A percentile compares a stretch with the other conserved stretches of the same genome.
Evolutionary conservation across 2,329 filamentous ascomycete genomes (phyloP).

Genomic region (Scedosporium boydii): DNA sequence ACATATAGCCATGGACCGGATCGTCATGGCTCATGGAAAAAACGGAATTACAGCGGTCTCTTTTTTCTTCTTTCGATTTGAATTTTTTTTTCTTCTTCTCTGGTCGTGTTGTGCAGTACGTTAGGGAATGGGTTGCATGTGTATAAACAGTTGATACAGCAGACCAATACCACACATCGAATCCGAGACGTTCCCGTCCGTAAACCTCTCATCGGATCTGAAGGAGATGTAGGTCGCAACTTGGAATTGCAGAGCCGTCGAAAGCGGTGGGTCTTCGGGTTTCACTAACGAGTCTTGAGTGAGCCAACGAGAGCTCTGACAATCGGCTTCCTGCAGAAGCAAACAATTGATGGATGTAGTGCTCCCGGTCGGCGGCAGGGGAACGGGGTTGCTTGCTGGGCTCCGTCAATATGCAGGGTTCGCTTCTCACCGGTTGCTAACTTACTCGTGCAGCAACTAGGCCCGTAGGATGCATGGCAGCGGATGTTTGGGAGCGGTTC

Average conservation of each 20-base stretch:
- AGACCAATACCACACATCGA: background rate
- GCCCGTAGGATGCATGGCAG: background rate
- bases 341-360: background rate
- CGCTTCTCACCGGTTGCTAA: background rate
- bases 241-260: background rate
- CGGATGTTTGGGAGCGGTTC: background rate
- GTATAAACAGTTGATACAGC: background rate
- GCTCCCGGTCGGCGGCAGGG: background rate
- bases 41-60: background rate
- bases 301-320: background rate
- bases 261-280: background rate
- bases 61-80: background rate
- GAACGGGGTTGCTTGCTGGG: background rate
- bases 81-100: background rate
- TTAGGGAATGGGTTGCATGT: background rate
- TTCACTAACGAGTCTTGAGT: background rate
- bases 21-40: constrained; percentile 1
- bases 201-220: background rate
- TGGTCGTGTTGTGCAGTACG: background rate
- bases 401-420: background rate
- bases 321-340: background rate
- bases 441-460: background rate
- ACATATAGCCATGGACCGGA: background rate
- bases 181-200: background rate
- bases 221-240: background rate